Evolutionary conservation across 768 basidiomycete species (phyloP).

Genomic region (Holtermannia corniformis): DNA sequence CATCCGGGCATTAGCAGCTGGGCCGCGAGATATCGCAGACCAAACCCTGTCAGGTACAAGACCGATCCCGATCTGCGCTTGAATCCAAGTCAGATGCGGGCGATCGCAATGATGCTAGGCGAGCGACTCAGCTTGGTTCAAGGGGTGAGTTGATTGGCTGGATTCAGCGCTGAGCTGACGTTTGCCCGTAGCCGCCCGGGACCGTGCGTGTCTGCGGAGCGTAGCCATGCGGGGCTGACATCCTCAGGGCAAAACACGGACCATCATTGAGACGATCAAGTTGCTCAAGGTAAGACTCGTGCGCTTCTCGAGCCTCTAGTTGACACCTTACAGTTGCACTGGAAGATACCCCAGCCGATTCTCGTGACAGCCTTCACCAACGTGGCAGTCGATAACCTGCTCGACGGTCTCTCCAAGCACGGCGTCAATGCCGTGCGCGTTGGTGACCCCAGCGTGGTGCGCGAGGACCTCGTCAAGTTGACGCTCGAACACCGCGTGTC

Average conservation of each 20-base stretch:
- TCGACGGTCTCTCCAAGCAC: conserved; percentile 55
- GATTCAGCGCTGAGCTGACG: background rate
- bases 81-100: conserved; percentile 67
- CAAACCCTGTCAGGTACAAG: conserved; percentile 54
- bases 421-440: conserved; percentile 68
- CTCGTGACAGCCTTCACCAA: conserved; percentile 93
- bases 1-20: conserved; percentile 74
- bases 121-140: conserved; percentile 71
- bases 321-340: conserved; percentile 51
- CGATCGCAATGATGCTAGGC: conserved; percentile 78
- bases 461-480: conserved; percentile 49
- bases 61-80: conserved; percentile 68
- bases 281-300: conserved; percentile 55
- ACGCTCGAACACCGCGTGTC: conserved; percentile 59
- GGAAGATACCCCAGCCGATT: conserved; percentile 70
- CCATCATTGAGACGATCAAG: conserved; percentile 74
- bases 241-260: conserved; percentile 77
- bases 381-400: conserved; percentile 81
- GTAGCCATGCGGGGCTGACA: background rate
- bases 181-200: conserved; percentile 21
- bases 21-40: conserved; percentile 57
- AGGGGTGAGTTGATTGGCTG: conserved; percentile 52
- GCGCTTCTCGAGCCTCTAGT: background rate
- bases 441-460: conserved; percentile 56
- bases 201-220: conserved; percentile 14